Conservation (phyloP, 1,284 basidiomycete genomes). For the Tilletia indica region DNA sequence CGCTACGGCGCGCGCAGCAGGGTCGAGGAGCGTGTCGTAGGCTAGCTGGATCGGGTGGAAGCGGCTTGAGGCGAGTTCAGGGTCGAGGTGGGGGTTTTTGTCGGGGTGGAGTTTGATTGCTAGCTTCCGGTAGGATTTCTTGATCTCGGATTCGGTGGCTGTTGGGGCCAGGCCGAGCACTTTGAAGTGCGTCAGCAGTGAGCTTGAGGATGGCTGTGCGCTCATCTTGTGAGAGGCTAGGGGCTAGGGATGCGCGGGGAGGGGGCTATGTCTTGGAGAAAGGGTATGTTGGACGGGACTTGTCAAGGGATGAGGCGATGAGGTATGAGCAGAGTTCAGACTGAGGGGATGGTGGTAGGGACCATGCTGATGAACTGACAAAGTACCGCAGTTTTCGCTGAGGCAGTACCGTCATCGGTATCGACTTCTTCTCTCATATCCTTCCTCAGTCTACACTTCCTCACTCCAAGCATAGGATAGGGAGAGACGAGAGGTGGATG, state of each 20-base stretch:
- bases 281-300: no score
- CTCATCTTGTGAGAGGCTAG: not conserved
- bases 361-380: no score
- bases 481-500: not conserved
- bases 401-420: no score
- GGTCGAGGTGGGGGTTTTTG: conserved; percentile 37
- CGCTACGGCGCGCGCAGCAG: conserved; percentile 74
- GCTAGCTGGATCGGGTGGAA: conserved; percentile 85
- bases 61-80: conserved; percentile 64
- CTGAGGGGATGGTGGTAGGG: no score
- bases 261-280: no score
- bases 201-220: not conserved
- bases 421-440: no score
- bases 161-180: conserved; percentile 18
- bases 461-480: no score
- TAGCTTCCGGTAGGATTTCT: conserved; percentile 25
- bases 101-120: conserved; percentile 28
- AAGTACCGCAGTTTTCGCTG: no score
- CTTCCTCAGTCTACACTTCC: no score
- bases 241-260: not conserved
- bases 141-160: conserved; percentile 27
- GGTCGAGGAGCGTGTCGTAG: conserved; percentile 79
- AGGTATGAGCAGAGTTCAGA: no score
- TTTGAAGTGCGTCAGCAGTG: not conserved
- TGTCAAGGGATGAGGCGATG: no score